Evolutionary conservation across 1,284 basidiomycete genomes (phyloP), one percentile per base, ranked within the genome.

Genomic region (Leccinum brunneo-olivaceum): DNA sequence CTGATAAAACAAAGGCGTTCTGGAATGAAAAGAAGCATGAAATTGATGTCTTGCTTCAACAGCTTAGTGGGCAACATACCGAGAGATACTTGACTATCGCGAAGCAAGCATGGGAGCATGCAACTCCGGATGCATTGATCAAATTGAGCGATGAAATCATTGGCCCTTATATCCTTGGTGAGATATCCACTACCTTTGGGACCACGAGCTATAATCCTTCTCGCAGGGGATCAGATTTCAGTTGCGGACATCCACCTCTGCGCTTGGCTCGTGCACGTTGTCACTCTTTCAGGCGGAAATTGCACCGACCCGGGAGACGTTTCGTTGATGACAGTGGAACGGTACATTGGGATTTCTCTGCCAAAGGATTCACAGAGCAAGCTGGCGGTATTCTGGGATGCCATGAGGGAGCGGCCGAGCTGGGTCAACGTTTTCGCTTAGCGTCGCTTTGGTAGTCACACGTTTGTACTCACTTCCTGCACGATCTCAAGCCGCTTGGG

Each of bases 241-340:
- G 68, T 90, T 34, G 86, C 82, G 3, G 91, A 94, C 59, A 64
- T 91, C 41, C 88, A 92, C 56, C 67, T 91, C 20, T 80, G 78
- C 3, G 80, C 79, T 10, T 95, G 88, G 89, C 61, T 92, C 29
- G 69, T 79, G 3, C 74, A 80, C 23, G 52, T 91, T 9, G 75
- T 81, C 10, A 60, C 56, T 34, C 67, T 89, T 19, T 69, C 73
- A 5, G 82, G 80, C 2, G 84, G 77, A 0, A 60, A 59, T 18
- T 56, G 57, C 0, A 60, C 53, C 2, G 73, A 81, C 29, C 67
- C 74, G 45, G 81, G 82, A 0, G 62, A 69, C 42, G 62, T 60
- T 1, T 70, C 69, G 3, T 63, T 78, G 11, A 61, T 51, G 42
- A 78, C 73, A 55, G 53, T 84, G 47, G 77, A 79, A 57, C 58